Evolutionary conservation across 352 stramenopile species (phyloP).

Genomic region (Pythium aphanidermatum): DNA sequence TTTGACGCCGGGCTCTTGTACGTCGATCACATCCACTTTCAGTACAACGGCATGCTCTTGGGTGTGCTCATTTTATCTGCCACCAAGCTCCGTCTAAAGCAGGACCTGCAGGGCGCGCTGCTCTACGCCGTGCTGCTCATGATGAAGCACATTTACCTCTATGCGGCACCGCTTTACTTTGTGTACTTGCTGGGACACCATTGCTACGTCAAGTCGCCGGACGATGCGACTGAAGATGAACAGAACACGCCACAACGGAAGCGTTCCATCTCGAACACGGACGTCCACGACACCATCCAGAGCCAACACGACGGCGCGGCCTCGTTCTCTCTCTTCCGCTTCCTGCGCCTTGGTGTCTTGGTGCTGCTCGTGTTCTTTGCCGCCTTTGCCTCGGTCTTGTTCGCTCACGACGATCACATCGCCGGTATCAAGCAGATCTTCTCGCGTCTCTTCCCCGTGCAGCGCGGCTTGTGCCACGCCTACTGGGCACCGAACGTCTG

Average conservation of each 20-base stretch:
- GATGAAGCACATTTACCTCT: slow-evolving; percentile 98
- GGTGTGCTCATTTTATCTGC: slow-evolving; percentile 92
- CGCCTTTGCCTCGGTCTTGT: slow-evolving; percentile 75
- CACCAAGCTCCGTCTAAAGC: slow-evolving; percentile 65
- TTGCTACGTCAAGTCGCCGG: slow-evolving; percentile 74
- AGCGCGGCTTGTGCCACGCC: slow-evolving; percentile 94
- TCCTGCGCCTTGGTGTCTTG: slow-evolving; percentile 78
- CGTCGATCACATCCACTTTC: slow-evolving; percentile 99
- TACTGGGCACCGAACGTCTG: slow-evolving; percentile 99
- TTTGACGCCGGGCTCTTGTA: slow-evolving; percentile 93
- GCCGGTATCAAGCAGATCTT: slow-evolving; percentile 85
- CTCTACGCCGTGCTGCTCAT: slow-evolving; percentile 93
- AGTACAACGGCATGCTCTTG: slow-evolving; percentile 98
- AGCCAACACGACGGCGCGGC: slow-evolving; percentile 48
- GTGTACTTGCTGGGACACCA: slow-evolving; percentile 93
- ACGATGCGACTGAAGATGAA: slow-evolving; percentile 14
- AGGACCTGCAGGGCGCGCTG: slow-evolving; percentile 83
- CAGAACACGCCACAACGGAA: slow-evolving; percentile 25
- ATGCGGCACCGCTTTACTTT: slow-evolving; percentile 94
- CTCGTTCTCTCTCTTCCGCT: slow-evolving; percentile 53
- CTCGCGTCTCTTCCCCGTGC: slow-evolving; percentile 94
- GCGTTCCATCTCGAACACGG: slow-evolving; percentile 66
- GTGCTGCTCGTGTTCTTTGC: slow-evolving; percentile 79
- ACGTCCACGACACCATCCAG: slow-evolving; percentile 63
- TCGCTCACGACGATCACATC: slow-evolving; percentile 37